These are phyloP conservation scores for Begonia loranthoides DNA, from an alignment of 306 rosid genomes.

Conservation along the genomic window DNA sequence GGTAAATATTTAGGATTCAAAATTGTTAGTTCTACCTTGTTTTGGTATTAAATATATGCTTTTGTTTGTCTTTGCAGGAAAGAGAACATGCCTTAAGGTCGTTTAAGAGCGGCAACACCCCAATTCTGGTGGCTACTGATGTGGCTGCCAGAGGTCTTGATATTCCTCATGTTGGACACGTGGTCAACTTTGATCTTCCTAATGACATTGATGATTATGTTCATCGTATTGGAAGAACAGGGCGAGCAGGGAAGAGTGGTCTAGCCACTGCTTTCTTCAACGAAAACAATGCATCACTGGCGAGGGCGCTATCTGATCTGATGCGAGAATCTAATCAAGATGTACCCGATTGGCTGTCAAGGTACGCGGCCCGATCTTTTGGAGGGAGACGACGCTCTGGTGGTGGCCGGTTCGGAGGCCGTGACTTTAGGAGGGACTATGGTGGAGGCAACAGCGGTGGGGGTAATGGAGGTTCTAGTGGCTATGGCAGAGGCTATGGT, in stretches of 20 bases:
- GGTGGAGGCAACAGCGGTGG: conserved; percentile 31
- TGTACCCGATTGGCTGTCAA: conserved; percentile 72
- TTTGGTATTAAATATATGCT: background rate
- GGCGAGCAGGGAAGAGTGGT: conserved; percentile 83
- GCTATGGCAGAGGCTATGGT: conserved; percentile 36
- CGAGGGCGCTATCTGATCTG: conserved; percentile 60
- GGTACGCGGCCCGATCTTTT: conserved; percentile 57
- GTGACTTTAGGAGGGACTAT: conserved; percentile 54
- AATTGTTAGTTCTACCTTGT: background rate
- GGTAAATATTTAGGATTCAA: background rate
- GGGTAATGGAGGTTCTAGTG: conserved; percentile 46
- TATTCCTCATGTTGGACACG: conserved; percentile 83
- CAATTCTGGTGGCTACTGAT: conserved; percentile 86
- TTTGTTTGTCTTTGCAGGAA: conserved; percentile 38
- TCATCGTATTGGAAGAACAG: conserved; percentile 88
- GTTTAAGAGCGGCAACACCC: conserved; percentile 75
- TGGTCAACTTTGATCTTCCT: conserved; percentile 83
- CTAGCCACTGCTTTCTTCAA: conserved; percentile 85
- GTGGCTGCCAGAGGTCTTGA: conserved; percentile 95
- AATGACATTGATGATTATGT: conserved; percentile 90
- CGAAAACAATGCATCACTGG: conserved; percentile 60
- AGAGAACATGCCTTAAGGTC: conserved; percentile 69
- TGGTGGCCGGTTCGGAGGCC: conserved; percentile 70
- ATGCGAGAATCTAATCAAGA: conserved; percentile 80
- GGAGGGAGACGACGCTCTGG: conserved; percentile 62